Base-by-base conservation (phyloP, 2,329 filamentous ascomycete species). In the Fusarium albidum region DNA sequence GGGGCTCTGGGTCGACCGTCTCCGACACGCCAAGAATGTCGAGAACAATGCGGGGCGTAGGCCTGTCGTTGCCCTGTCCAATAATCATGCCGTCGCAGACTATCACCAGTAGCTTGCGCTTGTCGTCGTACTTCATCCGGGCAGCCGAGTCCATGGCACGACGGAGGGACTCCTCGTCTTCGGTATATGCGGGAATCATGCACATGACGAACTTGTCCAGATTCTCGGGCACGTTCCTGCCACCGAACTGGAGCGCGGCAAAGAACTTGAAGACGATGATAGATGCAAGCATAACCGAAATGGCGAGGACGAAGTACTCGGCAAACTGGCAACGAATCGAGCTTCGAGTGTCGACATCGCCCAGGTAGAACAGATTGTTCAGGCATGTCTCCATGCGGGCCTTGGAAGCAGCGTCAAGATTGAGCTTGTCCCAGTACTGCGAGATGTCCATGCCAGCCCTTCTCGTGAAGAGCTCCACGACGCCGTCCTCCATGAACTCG, bases 41-140 rank as follows among this genome's bases (percentile, higher is more conserved):
- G 48, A 99, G 82, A 18, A 99, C 93, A 63, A 99, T 99, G 57
- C 93, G 87, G 35, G 95, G 95, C 1, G 95, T 99, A 7, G 95
- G 92, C 57, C 92, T 86, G 72, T 99, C 95, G 75, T 99, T 99
- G 69, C 95, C 95, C 77, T 97, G 93, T 68, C 95, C 95, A 63
- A 99, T 96, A 79, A 99, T 99, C 94, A 99, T 98, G 76, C 95
- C 95, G 69, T 99, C 95, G 69, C 95, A 99, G 60, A 99, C 82
- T 57, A 99, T 82, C 62, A 96, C 86, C 21, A 99, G 80, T 11
- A 99, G 82, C 79, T 99, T 99, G 69, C 95, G 91, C 79, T 99
- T 99, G 72, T 99, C 94, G 68, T 99, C 95, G 70, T 99, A 99
- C 63, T 87, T 88, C 92, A 97, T 97, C 56, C 92, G 85, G 25